Base-by-base conservation (phyloP, 148 eudicot genomes). In the Persicaria tinctoria region DNA sequence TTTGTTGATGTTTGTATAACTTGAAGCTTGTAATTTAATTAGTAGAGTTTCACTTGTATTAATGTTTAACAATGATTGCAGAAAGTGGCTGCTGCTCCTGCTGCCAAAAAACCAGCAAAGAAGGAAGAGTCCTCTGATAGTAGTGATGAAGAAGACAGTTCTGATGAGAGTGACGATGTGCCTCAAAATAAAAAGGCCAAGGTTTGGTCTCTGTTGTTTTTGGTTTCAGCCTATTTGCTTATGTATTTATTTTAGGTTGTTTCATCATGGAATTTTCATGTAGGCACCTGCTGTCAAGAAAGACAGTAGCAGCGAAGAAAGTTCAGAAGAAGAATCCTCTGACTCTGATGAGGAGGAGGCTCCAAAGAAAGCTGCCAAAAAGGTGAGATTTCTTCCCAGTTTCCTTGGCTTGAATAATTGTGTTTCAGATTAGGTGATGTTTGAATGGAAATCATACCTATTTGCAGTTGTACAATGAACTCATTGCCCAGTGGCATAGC, bases 241-340 rank as follows among this genome's bases (percentile, higher is more conserved):
- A 5, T 32, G 13, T 20, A 14, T 63, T 63, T 20, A 3, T 1
- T 20, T 2, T 6, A 16, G 16, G 13, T 18, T 20, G 10, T 63
- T n/a, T 14, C 5, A 2, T 20, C 1, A 18, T 5, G 18, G 10
- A 1, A 4, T 18, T 63, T 23, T 63, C 5, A 20, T 20, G 49
- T 45, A 45, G 51, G 51, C 73, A 70, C 6, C 17, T 2, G 73
- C 47, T 23, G 18, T 45, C 4, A 6, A 51, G n/a, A 20, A 73
- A 27, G 75, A 27, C 53, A 53, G 75, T 57, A 73, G 75, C 20
- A 73, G 75, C 16, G 78, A 75, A 13, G 78, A 75, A 41, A 73
- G 66, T 32, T 32, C 41, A 32, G 41, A 32, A 32, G 41, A 32
- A 32, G 41, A 32, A 32, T 32, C 41, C 41, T 32, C 41, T 2